Conservation (phyloP, 202 grass and related monocot genomes). For the Zizania palustris region DNA sequence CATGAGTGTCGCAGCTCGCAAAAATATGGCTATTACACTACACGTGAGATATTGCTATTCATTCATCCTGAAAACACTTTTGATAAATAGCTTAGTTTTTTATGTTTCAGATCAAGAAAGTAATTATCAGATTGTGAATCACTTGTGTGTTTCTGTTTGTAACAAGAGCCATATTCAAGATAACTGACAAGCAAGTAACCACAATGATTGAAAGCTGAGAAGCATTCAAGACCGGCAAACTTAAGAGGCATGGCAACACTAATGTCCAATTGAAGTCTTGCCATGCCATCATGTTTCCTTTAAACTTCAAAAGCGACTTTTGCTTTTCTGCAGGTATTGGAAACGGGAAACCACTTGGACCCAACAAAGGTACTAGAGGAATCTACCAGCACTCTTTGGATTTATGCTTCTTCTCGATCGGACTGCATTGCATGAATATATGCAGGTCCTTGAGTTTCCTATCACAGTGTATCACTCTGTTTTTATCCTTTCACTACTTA, state of each 20-base stretch:
- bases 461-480: background rate
- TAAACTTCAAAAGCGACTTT: conserved; percentile 40
- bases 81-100: conserved; percentile 23
- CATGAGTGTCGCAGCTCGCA: background rate
- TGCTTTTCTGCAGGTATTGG: conserved; percentile 37
- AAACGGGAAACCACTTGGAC: conserved; percentile 42
- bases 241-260: background rate
- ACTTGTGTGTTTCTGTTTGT: background rate
- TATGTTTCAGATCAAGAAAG: conserved; percentile 10
- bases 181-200: background rate
- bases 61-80: conserved; percentile 2
- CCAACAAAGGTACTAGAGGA: conserved; percentile 30
- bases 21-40: conserved; percentile 1
- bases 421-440: conserved; percentile 29
- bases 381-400: conserved; percentile 37
- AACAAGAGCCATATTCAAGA: conserved; percentile 1
- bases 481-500: conserved; percentile 22
- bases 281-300: conserved; percentile 7
- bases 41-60: background rate
- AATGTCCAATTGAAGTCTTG: background rate
- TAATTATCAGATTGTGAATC: background rate
- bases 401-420: conserved; percentile 3
- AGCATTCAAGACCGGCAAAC: conserved; percentile 15
- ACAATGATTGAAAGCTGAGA: background rate
- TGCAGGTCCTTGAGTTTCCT: conserved; percentile 12